These are phyloP conservation scores for Lippia alba DNA, from an alignment of 305 asterid species.

Conservation along the genomic window DNA sequence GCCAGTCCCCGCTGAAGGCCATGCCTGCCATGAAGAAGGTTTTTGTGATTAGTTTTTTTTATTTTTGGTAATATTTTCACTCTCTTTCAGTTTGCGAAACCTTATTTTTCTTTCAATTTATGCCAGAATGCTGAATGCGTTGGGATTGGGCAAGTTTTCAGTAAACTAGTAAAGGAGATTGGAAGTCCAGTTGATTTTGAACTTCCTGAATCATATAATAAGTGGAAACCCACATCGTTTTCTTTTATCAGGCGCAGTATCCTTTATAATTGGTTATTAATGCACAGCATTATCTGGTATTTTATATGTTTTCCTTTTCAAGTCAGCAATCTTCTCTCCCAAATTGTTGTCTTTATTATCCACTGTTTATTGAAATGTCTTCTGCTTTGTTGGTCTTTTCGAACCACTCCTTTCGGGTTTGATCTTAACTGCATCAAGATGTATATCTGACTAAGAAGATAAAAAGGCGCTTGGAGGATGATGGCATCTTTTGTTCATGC, in stretches of 20 bases:
- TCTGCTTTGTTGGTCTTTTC: constrained; percentile 7
- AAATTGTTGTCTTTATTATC: constrained; percentile 14
- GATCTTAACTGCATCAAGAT: constrained; percentile 62
- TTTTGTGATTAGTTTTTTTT: constrained; percentile 13
- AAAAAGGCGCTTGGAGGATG: constrained; percentile 82
- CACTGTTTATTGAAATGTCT: background rate
- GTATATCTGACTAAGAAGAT: constrained; percentile 80
- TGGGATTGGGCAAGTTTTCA: constrained; percentile 67
- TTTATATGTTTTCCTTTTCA: background rate
- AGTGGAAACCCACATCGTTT: constrained; percentile 67
- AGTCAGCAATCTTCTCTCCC: constrained; percentile 8
- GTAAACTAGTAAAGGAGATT: constrained; percentile 64
- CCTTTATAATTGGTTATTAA: constrained; percentile 45
- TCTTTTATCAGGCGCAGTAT: constrained; percentile 88
- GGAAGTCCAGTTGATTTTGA: constrained; percentile 87
- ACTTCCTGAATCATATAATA: constrained; percentile 79
- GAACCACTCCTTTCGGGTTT: constrained; percentile 10
- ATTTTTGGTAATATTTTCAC: background rate
- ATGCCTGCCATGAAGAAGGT: constrained; percentile 83
- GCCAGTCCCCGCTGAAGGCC: constrained; percentile 38
- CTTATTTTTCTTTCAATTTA: constrained; percentile 19
- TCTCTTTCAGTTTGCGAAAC: constrained; percentile 12
- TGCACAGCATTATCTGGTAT: constrained; percentile 17
- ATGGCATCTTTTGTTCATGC: constrained; percentile 93
- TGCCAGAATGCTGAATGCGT: constrained; percentile 50